Conservation (phyloP, 176 grass and related monocot genomes). For the Pontederia crassipes region DNA sequence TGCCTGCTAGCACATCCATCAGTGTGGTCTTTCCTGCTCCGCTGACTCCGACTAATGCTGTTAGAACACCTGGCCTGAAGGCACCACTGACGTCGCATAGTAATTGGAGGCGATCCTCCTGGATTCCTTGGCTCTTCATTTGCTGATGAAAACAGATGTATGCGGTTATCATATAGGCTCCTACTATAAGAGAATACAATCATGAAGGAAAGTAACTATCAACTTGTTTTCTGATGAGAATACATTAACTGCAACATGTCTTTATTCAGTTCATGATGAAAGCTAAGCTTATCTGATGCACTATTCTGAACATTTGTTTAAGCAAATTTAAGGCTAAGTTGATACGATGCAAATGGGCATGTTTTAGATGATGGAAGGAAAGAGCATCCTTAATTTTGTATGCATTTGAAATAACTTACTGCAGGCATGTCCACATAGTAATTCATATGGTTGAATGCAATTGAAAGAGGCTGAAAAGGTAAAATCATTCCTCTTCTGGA, state of each 20-base stretch:
- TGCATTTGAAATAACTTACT: conserved; percentile 29
- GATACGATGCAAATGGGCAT: background rate
- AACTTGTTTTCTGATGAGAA: too few relatives aligned
- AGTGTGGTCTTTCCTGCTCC: conserved; percentile 93
- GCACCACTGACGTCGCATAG: conserved; percentile 76
- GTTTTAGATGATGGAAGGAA: background rate
- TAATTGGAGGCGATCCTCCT: conserved; percentile 55
- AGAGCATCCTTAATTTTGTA: background rate
- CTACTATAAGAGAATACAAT: background rate
- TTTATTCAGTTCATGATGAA: too few relatives aligned
- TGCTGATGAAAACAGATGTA: conserved; percentile 36
- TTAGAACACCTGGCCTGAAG: conserved; percentile 73
- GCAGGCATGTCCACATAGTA: conserved; percentile 85
- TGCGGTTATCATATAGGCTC: background rate
- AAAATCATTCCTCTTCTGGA: conserved; percentile 34
- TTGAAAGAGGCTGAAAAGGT: conserved; percentile 79
- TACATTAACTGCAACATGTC: background rate
- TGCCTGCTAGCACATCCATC: conserved; percentile 91
- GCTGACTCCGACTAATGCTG: conserved; percentile 84
- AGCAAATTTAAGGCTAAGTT: too few relatives aligned
- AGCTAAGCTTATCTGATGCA: too few relatives aligned
- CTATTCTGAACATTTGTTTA: too few relatives aligned
- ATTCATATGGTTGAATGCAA: conserved; percentile 72
- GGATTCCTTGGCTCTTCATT: conserved; percentile 79
- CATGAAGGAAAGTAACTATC: too few relatives aligned